Evolutionary conservation across 2,329 filamentous ascomycete genomes (phyloP).

Genomic region (Penicillium sp.): DNA sequence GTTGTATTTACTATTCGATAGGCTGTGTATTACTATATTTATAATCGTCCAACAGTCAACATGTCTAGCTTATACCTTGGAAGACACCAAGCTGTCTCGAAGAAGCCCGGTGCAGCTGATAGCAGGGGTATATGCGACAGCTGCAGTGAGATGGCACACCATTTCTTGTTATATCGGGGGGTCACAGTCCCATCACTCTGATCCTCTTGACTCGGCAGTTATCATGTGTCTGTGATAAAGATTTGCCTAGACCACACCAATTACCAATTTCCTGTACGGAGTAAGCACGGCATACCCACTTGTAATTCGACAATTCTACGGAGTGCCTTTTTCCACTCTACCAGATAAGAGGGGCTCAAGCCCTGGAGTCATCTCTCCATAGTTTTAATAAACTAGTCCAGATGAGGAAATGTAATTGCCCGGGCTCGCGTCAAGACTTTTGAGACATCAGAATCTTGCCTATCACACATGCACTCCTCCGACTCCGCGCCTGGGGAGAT

Average conservation of each 20-base stretch:
- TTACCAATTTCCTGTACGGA: not conserved
- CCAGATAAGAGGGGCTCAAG: not conserved
- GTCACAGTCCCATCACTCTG: not conserved
- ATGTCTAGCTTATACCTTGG: not conserved
- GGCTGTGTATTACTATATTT: not conserved
- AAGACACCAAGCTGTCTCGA: not conserved
- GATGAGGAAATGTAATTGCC: not conserved
- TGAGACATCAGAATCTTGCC: conserved; percentile 1
- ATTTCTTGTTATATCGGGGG: not conserved
- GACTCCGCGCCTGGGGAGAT: not conserved
- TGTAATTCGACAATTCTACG: not conserved
- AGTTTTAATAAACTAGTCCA: not conserved
- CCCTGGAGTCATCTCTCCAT: not conserved
- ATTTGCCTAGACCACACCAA: not conserved
- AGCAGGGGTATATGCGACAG: conserved; percentile 11
- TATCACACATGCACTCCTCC: not conserved
- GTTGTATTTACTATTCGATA: too few species aligned
- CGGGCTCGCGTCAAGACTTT: not conserved
- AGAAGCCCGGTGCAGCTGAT: conserved; percentile 12
- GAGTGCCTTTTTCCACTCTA: not conserved
- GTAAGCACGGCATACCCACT: not conserved
- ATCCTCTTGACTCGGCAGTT: not conserved
- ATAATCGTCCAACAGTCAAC: not conserved
- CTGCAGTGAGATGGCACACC: conserved; percentile 20
- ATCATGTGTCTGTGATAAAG: conserved; percentile 3